Evolutionary conservation across 2,329 filamentous ascomycete genomes (phyloP), one percentile per base, ranked within the genome.

Genomic region (Aspergillus piperis): DNA sequence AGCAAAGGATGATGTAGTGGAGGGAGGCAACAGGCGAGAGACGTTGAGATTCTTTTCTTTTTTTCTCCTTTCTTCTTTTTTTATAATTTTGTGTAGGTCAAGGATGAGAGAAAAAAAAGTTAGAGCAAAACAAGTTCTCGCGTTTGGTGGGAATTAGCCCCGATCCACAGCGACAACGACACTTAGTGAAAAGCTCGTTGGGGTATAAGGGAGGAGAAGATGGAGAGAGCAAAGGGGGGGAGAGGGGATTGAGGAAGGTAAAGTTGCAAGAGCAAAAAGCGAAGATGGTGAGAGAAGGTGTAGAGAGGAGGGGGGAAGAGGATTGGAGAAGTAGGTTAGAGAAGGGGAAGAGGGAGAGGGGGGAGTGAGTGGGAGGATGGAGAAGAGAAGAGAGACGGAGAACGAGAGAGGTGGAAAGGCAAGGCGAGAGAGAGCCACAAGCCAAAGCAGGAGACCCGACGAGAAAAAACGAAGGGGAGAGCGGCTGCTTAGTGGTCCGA

Each of bases 101-200:
- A 36, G 32, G 11, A 36, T 36, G 32, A 13, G 32, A 50, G 49
- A 48, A 63, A 48, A 55, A 52, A 64, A 64, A 59, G 17, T 61
- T 53, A 59, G 59, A 52, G 60, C 55, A 67, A 67, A 57, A 44
- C 53, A 65, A 62, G 52, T 60, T 66, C 71, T 68, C 70, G 64
- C 64, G 67, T 66, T 63, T 58, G 69, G 65, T 63, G 66, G 51
- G 64, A 68, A 65, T 36, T 36, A 59, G 61, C 64, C 63, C 67
- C 61, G 59, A 62, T 60, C 64, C 64, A 73, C 67, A 62, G 68
- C 60, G 67, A 68, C 72, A 79, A 81, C 79, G 78, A 81, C 74
- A 78, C 79, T 81, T 81, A 81, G 78, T 80, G 76, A 81, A 81
- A 81, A 81, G 79, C 78, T 81, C 79, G 79, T 78, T 76, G 65